These are phyloP conservation scores for Aureobasidium subglaciale DNA, from an alignment of 2,329 filamentous ascomycete genomes.

Conservation along the genomic window DNA sequence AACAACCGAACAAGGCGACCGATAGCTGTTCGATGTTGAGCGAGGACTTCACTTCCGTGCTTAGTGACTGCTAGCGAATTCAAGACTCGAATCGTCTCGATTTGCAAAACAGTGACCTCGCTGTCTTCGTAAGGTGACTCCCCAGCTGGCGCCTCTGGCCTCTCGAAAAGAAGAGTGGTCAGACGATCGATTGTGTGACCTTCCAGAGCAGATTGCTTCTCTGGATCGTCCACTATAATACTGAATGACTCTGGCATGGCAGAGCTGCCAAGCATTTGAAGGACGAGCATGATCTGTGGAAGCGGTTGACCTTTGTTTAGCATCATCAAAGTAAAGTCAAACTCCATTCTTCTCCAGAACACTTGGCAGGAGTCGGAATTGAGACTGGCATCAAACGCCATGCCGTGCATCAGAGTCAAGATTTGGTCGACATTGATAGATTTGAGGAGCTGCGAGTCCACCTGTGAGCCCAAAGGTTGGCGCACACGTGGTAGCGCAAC, in stretches of 20 bases:
- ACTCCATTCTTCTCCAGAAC: slow-evolving; percentile 63
- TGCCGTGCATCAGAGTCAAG: slow-evolving; percentile 58
- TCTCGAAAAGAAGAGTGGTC: slow-evolving; percentile 55
- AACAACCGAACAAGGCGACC: slow-evolving; percentile 69
- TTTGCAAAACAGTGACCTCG: slow-evolving; percentile 40
- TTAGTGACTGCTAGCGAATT: slow-evolving; percentile 55
- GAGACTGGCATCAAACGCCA: slow-evolving; percentile 53
- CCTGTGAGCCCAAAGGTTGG: slow-evolving; percentile 25
- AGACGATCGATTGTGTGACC: slow-evolving; percentile 53
- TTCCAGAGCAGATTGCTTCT: slow-evolving; percentile 31
- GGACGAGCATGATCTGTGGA: slow-evolving; percentile 55
- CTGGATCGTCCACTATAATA: slow-evolving; percentile 49
- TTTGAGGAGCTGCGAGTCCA: slow-evolving; percentile 42
- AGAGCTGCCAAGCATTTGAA: slow-evolving; percentile 61
- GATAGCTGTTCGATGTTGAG: slow-evolving; percentile 60
- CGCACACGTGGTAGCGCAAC: slow-evolving; percentile 45
- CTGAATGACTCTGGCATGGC: slow-evolving; percentile 59
- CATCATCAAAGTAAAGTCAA: slow-evolving; percentile 60
- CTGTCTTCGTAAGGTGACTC: slow-evolving; percentile 33
- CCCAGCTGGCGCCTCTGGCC: slow-evolving; percentile 37
- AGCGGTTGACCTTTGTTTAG: slow-evolving; percentile 60
- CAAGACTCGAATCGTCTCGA: slow-evolving; percentile 40
- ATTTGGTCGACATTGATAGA: slow-evolving; percentile 58
- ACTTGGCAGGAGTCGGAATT: slow-evolving; percentile 33
- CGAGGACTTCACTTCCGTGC: slow-evolving; percentile 59